Evolutionary conservation across 1,284 basidiomycete species (phyloP).

Genomic region (Boletus sp.): DNA sequence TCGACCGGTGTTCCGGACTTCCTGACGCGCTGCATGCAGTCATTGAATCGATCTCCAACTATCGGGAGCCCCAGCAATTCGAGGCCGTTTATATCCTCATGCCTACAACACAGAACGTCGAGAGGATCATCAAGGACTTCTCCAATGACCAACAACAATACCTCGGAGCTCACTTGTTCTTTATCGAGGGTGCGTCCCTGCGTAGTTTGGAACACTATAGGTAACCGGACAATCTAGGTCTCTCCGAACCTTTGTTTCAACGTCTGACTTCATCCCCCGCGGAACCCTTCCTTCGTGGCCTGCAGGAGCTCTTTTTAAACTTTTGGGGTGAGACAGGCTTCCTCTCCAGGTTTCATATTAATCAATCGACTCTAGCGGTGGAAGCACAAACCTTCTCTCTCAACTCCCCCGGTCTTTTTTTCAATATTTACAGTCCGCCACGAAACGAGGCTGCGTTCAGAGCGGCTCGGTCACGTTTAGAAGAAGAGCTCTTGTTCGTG

Average conservation of each 20-base stretch:
- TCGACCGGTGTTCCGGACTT: conserved; percentile 3
- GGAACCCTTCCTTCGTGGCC: conserved; percentile 62
- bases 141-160: conserved; percentile 68
- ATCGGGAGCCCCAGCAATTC: conserved; percentile 76
- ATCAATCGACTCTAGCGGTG: conserved; percentile 48
- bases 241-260: conserved; percentile 73
- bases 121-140: conserved; percentile 88
- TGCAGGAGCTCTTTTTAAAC: conserved; percentile 86
- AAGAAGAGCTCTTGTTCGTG: conserved; percentile 79
- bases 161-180: conserved; percentile 88
- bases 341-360: conserved; percentile 5
- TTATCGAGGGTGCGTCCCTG: conserved; percentile 73
- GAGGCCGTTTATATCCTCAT: conserved; percentile 94
- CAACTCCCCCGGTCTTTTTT: conserved; percentile 75
- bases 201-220: background rate
- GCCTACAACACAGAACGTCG: conserved; percentile 91
- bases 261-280: conserved; percentile 68
- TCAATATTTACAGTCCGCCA: conserved; percentile 82
- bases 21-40: conserved; percentile 40
- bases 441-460: conserved; percentile 60
- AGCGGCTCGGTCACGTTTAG: conserved; percentile 61
- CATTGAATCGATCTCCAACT: conserved; percentile 72
- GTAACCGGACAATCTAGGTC: conserved; percentile 40
- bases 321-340: conserved; percentile 64
- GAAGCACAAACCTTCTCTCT: conserved; percentile 84